Percentiles rank a stretch among this genome's conserved stretches.
Evolutionary conservation across 306 rosid genomes (phyloP).

Genomic region (Cicer cuneatum): DNA sequence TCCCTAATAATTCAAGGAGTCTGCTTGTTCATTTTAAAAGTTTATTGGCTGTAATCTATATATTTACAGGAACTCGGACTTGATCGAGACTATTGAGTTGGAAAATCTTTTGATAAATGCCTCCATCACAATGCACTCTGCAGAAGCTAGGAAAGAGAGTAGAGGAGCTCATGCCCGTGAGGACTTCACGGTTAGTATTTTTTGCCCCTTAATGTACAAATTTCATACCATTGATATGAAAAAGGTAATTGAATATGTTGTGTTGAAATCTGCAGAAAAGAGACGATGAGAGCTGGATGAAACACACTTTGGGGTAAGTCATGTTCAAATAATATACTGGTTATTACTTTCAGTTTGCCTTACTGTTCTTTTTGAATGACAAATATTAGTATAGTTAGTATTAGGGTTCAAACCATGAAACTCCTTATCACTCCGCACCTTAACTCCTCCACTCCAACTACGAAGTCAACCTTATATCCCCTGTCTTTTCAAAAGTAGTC

Average conservation of each 20-base stretch:
- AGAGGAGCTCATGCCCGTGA: constrained; percentile 96
- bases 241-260: constrained; percentile 32
- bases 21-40: constrained; percentile 19
- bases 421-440: not conserved
- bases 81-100: constrained; percentile 79
- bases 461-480: not conserved
- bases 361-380: not conserved
- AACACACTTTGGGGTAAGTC: constrained; percentile 90
- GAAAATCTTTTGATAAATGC: constrained; percentile 91
- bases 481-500: not conserved
- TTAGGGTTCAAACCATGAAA: not conserved
- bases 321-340: constrained; percentile 20
- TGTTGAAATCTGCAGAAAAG: constrained; percentile 72
- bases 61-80: constrained; percentile 75
- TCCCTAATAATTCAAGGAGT: constrained; percentile 5
- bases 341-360: not conserved
- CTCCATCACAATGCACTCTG: constrained; percentile 82
- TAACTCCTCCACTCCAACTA: not conserved
- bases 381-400: not conserved
- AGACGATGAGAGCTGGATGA: constrained; percentile 95
- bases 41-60: constrained; percentile 4
- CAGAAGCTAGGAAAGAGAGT: constrained; percentile 94
- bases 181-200: constrained; percentile 72
- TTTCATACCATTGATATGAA: constrained; percentile 23
- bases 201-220: not conserved